Evolutionary conservation across 768 basidiomycete species (phyloP).

Genomic region (Suillus americanus): DNA sequence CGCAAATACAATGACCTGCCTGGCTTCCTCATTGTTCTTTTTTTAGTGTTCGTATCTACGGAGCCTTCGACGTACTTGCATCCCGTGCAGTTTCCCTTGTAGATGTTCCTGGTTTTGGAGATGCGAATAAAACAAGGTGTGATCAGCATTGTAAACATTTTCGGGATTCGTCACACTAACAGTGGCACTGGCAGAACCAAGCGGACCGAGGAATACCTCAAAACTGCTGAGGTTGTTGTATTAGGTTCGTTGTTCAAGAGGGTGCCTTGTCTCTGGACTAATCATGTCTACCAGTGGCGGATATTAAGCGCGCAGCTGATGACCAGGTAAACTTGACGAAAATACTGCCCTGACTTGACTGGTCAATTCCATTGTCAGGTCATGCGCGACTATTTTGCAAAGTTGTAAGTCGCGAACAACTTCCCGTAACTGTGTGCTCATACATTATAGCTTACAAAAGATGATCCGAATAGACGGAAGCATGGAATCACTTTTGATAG

Average conservation of each 20-base stretch:
- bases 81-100: background rate
- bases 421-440: background rate
- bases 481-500: background rate
- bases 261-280: background rate
- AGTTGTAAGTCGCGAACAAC: background rate
- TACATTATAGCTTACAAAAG: background rate
- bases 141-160: background rate
- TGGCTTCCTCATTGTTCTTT: background rate
- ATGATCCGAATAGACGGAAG: background rate
- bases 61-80: slow-evolving; percentile 1
- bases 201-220: background rate
- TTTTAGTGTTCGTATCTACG: background rate
- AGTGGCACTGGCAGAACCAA: background rate
- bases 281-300: background rate
- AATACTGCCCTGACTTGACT: background rate
- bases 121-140: background rate
- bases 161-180: background rate
- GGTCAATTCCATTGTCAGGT: background rate
- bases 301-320: background rate
- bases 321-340: background rate
- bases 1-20: background rate
- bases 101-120: background rate
- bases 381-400: background rate
- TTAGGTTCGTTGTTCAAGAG: background rate
- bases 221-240: background rate